Base-by-base conservation (phyloP, 257 asterid species). In the Hygrophila difformis region DNA sequence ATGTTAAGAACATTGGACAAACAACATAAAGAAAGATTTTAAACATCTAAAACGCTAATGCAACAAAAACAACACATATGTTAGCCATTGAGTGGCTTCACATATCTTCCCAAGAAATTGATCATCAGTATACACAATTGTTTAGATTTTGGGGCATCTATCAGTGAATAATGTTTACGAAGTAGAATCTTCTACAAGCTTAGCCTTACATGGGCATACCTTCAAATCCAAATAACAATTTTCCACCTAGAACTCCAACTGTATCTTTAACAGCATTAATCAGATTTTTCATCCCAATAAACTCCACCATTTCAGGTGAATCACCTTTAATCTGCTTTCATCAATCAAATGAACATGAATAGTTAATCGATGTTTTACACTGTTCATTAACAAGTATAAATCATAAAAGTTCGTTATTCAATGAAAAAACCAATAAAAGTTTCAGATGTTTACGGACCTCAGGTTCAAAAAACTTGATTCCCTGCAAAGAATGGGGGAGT, bases 231-330 rank as follows among this genome's bases (percentile, higher is more conserved):
- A 82, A 89, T 12, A 89, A 45, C 39, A 89, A 63, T 59, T 85
- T 85, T 50, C 96, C 96, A 8, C 19, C 49, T 22, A 68, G 80
- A 66, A 89, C 81, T 46, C 91, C 98, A 50, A 85, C 73, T n/a
- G 73, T 74, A 47, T 60, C 85, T 69, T 73, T 85, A 26, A 89
- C 73, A 28, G 70, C 84, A 65, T 61, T 78, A 37, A 85, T 75
- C 68, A 89, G 71, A 64, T 89, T 89, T 51, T 68, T 75, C 86
- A 75, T 82, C 59, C 98, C 98, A 55, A 77, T 71, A 72, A 77
- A 85, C 74, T 89, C 98, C 69, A 89, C 94, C 88, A 75, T 65
- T 69, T 89, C 98, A 40, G 96, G 98, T 50, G 98, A 85, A 56
- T 78, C 92, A 5, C 98, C 94, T 68, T 89, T 89, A 44, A 89